These are phyloP conservation scores for Debaryomyces hansenii DNA, from an alignment of 805 yeast genomes.

Conservation along the genomic window DNA sequence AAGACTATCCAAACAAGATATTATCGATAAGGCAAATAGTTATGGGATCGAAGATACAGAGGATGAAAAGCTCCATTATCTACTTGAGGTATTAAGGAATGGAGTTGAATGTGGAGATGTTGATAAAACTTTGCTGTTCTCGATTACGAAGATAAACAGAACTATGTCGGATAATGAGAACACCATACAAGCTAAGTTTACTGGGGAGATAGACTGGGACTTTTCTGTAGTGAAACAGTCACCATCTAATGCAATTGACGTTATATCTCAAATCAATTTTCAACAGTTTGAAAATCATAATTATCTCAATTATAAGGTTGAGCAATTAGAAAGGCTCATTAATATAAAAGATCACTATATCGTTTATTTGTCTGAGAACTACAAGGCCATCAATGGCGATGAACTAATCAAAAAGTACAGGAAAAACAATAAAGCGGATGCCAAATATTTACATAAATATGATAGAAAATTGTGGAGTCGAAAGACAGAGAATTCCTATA, in stretches of 20 bases:
- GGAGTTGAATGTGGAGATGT: not conserved
- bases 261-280: conserved; percentile 19
- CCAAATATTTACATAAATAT: conserved; percentile 8
- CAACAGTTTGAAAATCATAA: conserved; percentile 23
- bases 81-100: conserved; percentile 14
- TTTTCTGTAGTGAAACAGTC: conserved; percentile 13
- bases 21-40: conserved; percentile 17
- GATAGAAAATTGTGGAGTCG: conserved; percentile 9
- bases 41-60: conserved; percentile 29
- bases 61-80: conserved; percentile 11
- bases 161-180: not conserved
- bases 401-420: conserved; percentile 31
- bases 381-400: conserved; percentile 31
- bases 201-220: conserved; percentile 13
- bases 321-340: conserved; percentile 19
- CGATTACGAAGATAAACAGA: too few species aligned
- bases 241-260: conserved; percentile 4
- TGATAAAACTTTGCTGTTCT: not conserved
- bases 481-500: conserved; percentile 1
- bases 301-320: conserved; percentile 16
- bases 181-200: not conserved
- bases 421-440: conserved; percentile 14
- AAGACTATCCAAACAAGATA: conserved; percentile 10
- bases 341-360: conserved; percentile 31
- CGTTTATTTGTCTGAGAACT: conserved; percentile 33